Evolutionary conservation across 2,329 filamentous ascomycete species (phyloP).

Genomic region (Fusarium haematococcum): DNA sequence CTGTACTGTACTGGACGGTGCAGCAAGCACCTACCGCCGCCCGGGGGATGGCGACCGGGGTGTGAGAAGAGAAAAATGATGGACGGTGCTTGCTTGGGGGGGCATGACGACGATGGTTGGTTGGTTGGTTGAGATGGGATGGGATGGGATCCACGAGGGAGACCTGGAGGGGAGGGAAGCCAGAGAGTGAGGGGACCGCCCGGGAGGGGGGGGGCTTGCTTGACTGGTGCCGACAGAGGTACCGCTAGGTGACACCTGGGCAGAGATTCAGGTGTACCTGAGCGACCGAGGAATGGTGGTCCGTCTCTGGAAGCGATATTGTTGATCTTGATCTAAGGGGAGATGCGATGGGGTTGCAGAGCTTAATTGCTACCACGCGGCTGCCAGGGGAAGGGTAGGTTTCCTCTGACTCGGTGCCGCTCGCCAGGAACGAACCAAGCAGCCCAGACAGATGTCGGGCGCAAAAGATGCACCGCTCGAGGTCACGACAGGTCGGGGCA

Average conservation of each 20-base stretch:
- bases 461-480: neutral
- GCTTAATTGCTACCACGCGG: neutral
- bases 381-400: neutral
- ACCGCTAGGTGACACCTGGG: slow-evolving; percentile 13
- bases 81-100: slow-evolving; percentile 16
- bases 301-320: slow-evolving; percentile 4
- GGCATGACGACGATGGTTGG: slow-evolving; percentile 3
- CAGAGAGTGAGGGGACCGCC: neutral
- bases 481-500: neutral
- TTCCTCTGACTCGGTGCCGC: neutral
- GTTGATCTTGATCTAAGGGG: slow-evolving; percentile 7
- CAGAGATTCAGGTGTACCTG: slow-evolving; percentile 33
- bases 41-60: slow-evolving; percentile 28
- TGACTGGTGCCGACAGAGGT: slow-evolving; percentile 5
- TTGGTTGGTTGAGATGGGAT: neutral
- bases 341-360: slow-evolving; percentile 4
- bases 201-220: neutral
- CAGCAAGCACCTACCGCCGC: slow-evolving; percentile 8
- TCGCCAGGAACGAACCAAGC: neutral
- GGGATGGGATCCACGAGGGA: slow-evolving; percentile 3
- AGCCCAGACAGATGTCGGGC: neutral
- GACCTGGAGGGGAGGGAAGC: neutral
- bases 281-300: slow-evolving; percentile 10
- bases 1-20: neutral
- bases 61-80: slow-evolving; percentile 15